A percentile compares a stretch with the other conserved stretches of the same genome.
These are phyloP conservation scores for Boletus rubescentipes DNA, from an alignment of 768 basidiomycete species.

Conservation along the genomic window DNA sequence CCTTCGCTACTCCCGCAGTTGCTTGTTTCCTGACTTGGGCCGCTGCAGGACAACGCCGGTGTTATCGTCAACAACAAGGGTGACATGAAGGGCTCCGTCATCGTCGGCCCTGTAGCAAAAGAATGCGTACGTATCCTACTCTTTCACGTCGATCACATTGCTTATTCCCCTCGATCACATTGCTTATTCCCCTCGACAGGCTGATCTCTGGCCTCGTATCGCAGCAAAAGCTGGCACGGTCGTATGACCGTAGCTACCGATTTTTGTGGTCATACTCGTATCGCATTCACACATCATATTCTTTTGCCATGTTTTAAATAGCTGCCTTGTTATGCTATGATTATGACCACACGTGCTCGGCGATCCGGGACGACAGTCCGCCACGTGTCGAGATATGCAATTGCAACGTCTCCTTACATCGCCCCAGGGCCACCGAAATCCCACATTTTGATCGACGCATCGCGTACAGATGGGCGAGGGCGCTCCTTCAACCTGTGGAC, in stretches of 20 bases:
- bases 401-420: background rate
- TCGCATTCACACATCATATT: conserved; percentile 2
- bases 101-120: conserved; percentile 97
- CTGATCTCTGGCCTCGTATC: conserved; percentile 99
- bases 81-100: conserved; percentile 99
- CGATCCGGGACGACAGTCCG: no score
- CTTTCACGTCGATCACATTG: background rate
- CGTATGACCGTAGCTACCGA: conserved; percentile 54
- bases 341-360: conserved; percentile 21
- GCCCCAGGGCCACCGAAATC: conserved; percentile 1
- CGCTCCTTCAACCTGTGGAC: conserved; percentile 10
- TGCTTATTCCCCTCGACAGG: conserved; percentile 42
- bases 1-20: background rate
- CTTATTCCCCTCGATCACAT: background rate
- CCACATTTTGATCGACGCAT: conserved; percentile 32
- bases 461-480: conserved; percentile 20
- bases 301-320: conserved; percentile 17
- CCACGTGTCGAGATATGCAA: background rate
- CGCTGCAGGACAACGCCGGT: conserved; percentile 81
- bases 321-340: conserved; percentile 20
- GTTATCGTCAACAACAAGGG: conserved; percentile 99
- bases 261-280: conserved; percentile 14
- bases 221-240: conserved; percentile 99
- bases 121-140: conserved; percentile 76
- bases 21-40: background rate